Evolutionary conservation across 1,284 basidiomycete genomes (phyloP).

Genomic region (Ganoderma sp.): DNA sequence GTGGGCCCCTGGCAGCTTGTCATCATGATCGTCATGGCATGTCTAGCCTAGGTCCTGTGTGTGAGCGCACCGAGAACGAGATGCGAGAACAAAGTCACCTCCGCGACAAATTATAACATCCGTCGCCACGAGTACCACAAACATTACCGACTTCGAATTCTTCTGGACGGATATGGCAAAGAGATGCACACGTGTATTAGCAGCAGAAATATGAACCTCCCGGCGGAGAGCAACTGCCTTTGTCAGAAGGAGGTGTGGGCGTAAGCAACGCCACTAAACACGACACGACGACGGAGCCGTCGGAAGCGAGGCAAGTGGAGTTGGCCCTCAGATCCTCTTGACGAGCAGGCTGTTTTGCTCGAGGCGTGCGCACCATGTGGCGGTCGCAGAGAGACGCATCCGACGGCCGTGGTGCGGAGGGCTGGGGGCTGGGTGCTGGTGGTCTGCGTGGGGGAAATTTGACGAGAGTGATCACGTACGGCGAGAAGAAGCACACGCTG

Average conservation of each 20-base stretch:
- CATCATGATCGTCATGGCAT: not conserved
- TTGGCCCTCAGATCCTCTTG: not conserved
- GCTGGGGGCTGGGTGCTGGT: not conserved
- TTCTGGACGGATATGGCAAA: constrained; percentile 1
- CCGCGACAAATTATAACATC: not conserved
- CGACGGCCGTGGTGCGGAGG: not conserved
- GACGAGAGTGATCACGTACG: not conserved
- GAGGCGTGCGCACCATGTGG: not conserved
- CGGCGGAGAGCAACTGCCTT: not conserved
- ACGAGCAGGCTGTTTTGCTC: not conserved
- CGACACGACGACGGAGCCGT: not conserved
- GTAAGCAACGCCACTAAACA: not conserved
- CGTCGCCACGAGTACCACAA: not conserved
- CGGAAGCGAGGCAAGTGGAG: not conserved
- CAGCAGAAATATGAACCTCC: not conserved
- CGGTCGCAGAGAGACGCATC: not conserved
- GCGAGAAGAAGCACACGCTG: not conserved
- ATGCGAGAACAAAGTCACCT: not conserved
- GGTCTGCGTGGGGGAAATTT: not conserved
- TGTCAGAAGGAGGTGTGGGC: not conserved
- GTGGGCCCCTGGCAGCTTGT: not conserved
- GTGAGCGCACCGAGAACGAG: not conserved
- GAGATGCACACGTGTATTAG: not conserved
- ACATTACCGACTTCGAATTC: not conserved
- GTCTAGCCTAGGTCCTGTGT: not conserved